Conservation (phyloP, 768 basidiomycete genomes). For the Lentinula guzmanii region DNA sequence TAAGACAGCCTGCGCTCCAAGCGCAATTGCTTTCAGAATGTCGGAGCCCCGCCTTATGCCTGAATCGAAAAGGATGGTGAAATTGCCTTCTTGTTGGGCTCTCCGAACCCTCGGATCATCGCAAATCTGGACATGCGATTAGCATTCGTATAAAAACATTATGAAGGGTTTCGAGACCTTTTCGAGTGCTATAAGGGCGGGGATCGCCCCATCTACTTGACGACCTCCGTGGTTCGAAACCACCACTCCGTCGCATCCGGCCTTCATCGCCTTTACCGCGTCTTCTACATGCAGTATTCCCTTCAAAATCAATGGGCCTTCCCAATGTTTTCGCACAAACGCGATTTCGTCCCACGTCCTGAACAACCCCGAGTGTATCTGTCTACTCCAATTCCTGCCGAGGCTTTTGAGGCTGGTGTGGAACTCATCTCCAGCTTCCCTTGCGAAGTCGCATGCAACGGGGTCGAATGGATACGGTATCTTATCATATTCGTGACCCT, state of each 20-base stretch:
- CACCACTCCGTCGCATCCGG: constrained; percentile 37
- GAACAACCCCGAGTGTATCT: constrained; percentile 33
- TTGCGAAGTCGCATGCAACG: constrained; percentile 11
- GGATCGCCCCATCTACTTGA: constrained; percentile 38
- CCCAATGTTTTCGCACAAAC: constrained; percentile 40
- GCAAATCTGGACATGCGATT: not conserved
- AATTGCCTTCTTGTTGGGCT: constrained; percentile 20
- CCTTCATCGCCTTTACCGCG: constrained; percentile 41
- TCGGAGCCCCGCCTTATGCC: constrained; percentile 53
- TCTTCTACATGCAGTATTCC: constrained; percentile 42
- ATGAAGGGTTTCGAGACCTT: not conserved
- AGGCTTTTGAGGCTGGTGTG: constrained; percentile 16
- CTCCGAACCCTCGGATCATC: constrained; percentile 19
- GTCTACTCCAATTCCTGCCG: constrained; percentile 30
- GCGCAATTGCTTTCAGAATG: constrained; percentile 47
- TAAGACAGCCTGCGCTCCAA: constrained; percentile 13
- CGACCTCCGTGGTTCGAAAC: constrained; percentile 40
- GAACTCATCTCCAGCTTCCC: constrained; percentile 22
- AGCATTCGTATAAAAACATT: not conserved
- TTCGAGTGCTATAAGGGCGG: constrained; percentile 30
- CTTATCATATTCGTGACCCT: not conserved
- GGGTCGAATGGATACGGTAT: not conserved
- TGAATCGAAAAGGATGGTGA: constrained; percentile 37
- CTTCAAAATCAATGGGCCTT: constrained; percentile 42
- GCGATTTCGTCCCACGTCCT: constrained; percentile 39